Percentiles rank a stretch among this genome's conserved stretches.
Conservation (phyloP, 2,329 filamentous ascomycete genomes). For the Cryphonectria carpinicola region DNA sequence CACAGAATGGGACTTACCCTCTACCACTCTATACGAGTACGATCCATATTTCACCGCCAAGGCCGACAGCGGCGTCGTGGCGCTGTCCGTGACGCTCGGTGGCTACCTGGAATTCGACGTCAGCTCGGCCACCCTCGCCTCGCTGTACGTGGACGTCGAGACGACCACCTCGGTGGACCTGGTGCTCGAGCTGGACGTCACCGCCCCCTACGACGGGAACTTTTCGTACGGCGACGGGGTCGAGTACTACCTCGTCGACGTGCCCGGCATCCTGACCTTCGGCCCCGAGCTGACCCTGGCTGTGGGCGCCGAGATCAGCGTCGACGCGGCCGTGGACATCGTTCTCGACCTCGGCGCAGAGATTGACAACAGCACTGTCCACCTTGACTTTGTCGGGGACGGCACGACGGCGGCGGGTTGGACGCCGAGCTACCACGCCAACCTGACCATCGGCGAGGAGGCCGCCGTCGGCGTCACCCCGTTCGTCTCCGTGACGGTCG, state of each 20-base stretch:
- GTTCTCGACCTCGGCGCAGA: conserved; percentile 31
- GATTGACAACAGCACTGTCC: conserved; percentile 34
- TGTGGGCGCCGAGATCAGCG: conserved; percentile 43
- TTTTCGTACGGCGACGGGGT: conserved; percentile 44
- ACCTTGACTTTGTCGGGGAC: conserved; percentile 37
- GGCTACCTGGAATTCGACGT: conserved; percentile 48
- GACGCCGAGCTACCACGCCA: conserved; percentile 31
- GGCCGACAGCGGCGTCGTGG: conserved; percentile 42
- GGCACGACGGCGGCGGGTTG: conserved; percentile 27
- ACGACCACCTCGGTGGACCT: conserved; percentile 43
- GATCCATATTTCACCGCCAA: conserved; percentile 39
- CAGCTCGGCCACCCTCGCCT: conserved; percentile 38
- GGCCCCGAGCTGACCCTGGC: conserved; percentile 41
- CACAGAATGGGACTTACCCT: conserved; percentile 18
- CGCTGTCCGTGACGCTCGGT: conserved; percentile 44
- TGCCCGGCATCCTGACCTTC: conserved; percentile 45
- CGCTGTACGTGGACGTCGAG: conserved; percentile 49
- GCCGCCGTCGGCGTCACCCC: conserved; percentile 33
- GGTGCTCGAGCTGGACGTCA: conserved; percentile 41
- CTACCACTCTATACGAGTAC: conserved; percentile 19
- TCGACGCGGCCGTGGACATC: conserved; percentile 36
- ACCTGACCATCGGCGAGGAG: conserved; percentile 31
- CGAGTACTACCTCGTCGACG: conserved; percentile 42
- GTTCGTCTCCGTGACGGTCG: conserved; percentile 32
- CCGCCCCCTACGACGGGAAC: conserved; percentile 39